phyloP scores from a whole-genome alignment of 257 asterid species.

The Vinca minor region DNA sequence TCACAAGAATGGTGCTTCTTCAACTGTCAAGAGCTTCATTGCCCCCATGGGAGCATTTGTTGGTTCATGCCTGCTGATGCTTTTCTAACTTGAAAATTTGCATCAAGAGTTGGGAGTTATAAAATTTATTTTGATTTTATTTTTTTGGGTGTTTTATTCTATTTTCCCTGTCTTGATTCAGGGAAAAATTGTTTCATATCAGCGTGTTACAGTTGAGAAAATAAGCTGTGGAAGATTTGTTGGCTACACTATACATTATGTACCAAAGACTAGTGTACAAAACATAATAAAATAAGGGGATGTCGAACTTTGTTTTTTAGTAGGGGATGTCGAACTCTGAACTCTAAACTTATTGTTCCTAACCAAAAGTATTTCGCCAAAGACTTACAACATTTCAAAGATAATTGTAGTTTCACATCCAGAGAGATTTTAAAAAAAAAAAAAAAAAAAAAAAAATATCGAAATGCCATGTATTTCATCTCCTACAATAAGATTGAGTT shows the following conservation, averaged over 20 bases:
- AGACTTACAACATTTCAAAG: too few relatives aligned
- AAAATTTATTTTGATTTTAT: constrained; percentile 5
- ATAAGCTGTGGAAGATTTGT: constrained; percentile 26
- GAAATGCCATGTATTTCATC: background rate
- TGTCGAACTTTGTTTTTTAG: too few relatives aligned
- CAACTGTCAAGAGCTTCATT: constrained; percentile 18
- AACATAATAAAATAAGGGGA: background rate
- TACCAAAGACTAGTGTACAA: constrained; percentile 15
- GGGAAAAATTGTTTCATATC: constrained; percentile 23
- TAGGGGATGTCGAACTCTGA: too few relatives aligned
- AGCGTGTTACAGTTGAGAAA: constrained; percentile 21
- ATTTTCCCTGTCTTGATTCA: constrained; percentile 14
- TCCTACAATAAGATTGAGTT: background rate
- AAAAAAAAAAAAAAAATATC: too few relatives aligned
- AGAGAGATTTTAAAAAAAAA: too few relatives aligned
- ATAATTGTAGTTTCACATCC: too few relatives aligned
- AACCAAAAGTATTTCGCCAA: too few relatives aligned
- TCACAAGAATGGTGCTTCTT: constrained; percentile 39
- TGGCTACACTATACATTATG: constrained; percentile 13
- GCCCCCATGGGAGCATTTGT: constrained; percentile 36
- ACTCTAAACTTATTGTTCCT: too few relatives aligned
- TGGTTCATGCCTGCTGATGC: constrained; percentile 32
- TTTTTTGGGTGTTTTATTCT: constrained; percentile 7
- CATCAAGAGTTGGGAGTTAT: constrained; percentile 9
- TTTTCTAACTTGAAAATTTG: constrained; percentile 28